A percentile compares a stretch with the other conserved stretches of the same genome.
Conservation (phyloP, 371 early-diverging fungal species). For the Mortierella sp. region DNA sequence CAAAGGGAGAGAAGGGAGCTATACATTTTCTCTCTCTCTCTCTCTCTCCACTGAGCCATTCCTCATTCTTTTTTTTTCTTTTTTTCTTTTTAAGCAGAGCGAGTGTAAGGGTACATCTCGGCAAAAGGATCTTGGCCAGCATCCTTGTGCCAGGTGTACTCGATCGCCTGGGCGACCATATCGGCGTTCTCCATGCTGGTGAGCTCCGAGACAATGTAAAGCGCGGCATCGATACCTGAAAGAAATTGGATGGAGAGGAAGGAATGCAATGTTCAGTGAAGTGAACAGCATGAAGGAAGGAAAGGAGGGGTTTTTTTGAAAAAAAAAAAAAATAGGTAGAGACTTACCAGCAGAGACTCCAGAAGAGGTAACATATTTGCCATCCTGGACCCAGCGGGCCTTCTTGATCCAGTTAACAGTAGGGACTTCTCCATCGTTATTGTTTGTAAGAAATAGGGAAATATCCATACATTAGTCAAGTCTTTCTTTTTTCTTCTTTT, state of each 20-base stretch:
- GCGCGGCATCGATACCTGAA: not conserved
- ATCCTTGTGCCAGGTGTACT: slow-evolving; percentile 5
- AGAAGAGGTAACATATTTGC: slow-evolving; percentile 56
- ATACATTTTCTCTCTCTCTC: too few species aligned
- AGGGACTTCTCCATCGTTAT: slow-evolving; percentile 40
- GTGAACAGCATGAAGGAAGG: too few species aligned
- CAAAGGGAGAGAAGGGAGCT: too few species aligned
- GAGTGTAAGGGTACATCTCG: slow-evolving; percentile 1
- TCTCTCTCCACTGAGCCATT: too few species aligned
- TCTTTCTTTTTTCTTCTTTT: too few species aligned
- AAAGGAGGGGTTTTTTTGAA: too few species aligned
- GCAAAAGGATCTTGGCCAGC: not conserved
- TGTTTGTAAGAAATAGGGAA: too few species aligned
- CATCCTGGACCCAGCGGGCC: slow-evolving; percentile 64
- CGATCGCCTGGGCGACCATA: not conserved
- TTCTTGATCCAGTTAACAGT: slow-evolving; percentile 57
- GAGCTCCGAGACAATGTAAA: not conserved
- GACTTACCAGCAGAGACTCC: slow-evolving; percentile 62
- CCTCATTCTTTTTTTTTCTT: too few species aligned
- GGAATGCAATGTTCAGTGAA: too few species aligned
- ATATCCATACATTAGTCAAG: too few species aligned
- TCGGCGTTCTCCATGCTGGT: slow-evolving; percentile 2
- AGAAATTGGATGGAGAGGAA: too few species aligned
- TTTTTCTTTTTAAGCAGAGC: not conserved
- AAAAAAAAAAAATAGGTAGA: not conserved